Base-by-base conservation (phyloP, 1,139 yeast genomes). In the Pichia sp. region DNA sequence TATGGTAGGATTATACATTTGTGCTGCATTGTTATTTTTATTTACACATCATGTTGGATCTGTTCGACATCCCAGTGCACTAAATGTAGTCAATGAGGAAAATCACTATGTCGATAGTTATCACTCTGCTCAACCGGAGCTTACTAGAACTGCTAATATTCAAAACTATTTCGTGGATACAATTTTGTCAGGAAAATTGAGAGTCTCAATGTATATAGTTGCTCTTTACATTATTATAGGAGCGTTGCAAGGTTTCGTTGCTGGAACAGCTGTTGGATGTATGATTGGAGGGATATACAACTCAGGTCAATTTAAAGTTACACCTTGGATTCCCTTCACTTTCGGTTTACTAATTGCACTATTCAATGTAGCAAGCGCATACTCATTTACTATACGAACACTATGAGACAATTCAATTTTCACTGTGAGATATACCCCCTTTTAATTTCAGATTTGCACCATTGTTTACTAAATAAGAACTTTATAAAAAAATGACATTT, bases 301-400 rank as follows among this genome's bases (percentile, higher is more conserved):
- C 42, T 80, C 95, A 0, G 95, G 88, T 0, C 66, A 77, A 12
- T 74, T 88, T 57, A 74, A 84, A 20, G 84, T 89, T 91, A 81
- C 94, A 23, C 84, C 96, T 0, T 89, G 97, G 97, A 77, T 88
- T 10, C 97, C 97, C 1, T 70, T 88, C 52, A 74, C 82, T 38
- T 84, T 91, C 78, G 91, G 79, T 0, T 64, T 83, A 5, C 72
- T 81, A 3, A 79, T 77, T 53, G 70, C 84, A 12, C 55, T 86
- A 37, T 83, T 73, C 59, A 77, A 81, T 59, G 71, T 84, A 25
- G 66, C 81, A 33, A 71, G 79, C 8, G 73, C 88, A 25, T 88
- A 83, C 51, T 67, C 79, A 1, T 64, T 72, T 56, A 64, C 74
- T 38, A 66, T 75, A 7, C 62, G 64, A 9, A 39, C 3, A 40